Evolutionary conservation across 2,329 filamentous ascomycete species (phyloP), one percentile per base, ranked within the genome.

Genomic region (Madurella mycetomatis): DNA sequence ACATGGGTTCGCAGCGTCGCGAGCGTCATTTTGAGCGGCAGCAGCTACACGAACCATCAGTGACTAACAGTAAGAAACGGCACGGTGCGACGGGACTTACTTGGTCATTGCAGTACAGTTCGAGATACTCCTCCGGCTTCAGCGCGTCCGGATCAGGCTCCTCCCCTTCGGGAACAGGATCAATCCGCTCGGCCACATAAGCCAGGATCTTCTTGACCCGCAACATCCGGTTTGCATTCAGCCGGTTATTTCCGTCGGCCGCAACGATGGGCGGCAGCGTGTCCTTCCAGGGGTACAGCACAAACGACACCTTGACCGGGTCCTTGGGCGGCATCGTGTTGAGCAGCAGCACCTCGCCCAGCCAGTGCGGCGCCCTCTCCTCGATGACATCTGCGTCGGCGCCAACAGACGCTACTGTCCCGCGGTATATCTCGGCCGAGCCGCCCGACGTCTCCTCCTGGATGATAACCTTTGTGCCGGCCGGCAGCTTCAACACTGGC

Each of bases 221-320:
- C 48, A 99, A 78, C 94, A 99, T 97, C 52, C 92, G 84, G 67
- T 97, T 99, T 11, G 94, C 94, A 68, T 97, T 99, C 49, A 99
- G 79, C 19, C 94, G 86, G 61, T 92, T 92, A 69, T 92, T 95
- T 49, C 86, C 87, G 66, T 95, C 91, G 4, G 83, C 72, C 19
- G 84, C 82, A 32, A 87, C 82, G 47, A 96, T 87, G 51, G 80
- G 81, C 0, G 91, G 90, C 49, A 97, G 74, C 25, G 80, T 73
- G 61, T 90, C 86, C 64, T 88, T 80, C 73, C 82, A 91, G 0
- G 94, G 92, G 62, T 94, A 84, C 19, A 99, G 77, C 15, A 96
- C 82, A 66, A 99, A 99, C 3, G 90, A 92, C n/a, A 97, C 86
- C 77, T 99, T 99, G 62, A 92, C 83, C 1, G 92, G 85, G n/a